Percentiles rank a stretch among this genome's conserved stretches.
These are phyloP conservation scores for Viridothelium virens DNA, from an alignment of 495 filamentous ascomycete species.

Conservation along the genomic window DNA sequence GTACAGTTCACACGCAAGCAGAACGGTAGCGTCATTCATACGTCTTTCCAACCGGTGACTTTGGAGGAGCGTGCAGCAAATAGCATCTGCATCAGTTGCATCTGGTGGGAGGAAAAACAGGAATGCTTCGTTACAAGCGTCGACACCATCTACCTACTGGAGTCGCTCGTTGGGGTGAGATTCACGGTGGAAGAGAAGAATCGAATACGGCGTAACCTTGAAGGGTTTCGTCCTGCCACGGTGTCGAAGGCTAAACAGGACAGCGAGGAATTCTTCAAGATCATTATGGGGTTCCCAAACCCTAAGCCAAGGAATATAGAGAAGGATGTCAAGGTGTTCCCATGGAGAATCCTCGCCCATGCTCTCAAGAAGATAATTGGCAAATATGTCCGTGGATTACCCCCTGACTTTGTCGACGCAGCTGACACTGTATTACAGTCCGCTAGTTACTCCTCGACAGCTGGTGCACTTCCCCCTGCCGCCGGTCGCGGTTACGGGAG, in stretches of 20 bases:
- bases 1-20: conserved; percentile 81
- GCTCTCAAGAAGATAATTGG: conserved; percentile 95
- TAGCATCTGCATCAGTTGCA: conserved; percentile 40
- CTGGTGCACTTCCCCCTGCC: conserved; percentile 31
- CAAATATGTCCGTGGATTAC: conserved; percentile 73
- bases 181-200: conserved; percentile 98
- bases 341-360: conserved; percentile 74
- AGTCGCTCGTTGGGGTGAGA: conserved; percentile 70
- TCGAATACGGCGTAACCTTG: conserved; percentile 86
- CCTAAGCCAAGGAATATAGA: conserved; percentile 97
- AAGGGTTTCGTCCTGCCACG: conserved; percentile 81
- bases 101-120: conserved; percentile 82
- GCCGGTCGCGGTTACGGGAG: conserved; percentile 11
- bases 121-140: conserved; percentile 93
- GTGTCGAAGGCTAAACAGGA: conserved; percentile 87
- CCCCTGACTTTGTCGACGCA: not conserved
- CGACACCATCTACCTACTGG: conserved; percentile 87
- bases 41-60: conserved; percentile 34
- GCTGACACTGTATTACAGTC: conserved; percentile 20
- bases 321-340: conserved; percentile 97
- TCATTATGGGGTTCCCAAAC: conserved; percentile 94
- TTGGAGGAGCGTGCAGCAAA: conserved; percentile 31
- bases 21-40: conserved; percentile 36
- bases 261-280: conserved; percentile 93
- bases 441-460: conserved; percentile 39